Evolutionary conservation across 2,329 filamentous ascomycete genomes (phyloP), one percentile per base, ranked within the genome.

Genomic region (Ceratocystis smalleyi): DNA sequence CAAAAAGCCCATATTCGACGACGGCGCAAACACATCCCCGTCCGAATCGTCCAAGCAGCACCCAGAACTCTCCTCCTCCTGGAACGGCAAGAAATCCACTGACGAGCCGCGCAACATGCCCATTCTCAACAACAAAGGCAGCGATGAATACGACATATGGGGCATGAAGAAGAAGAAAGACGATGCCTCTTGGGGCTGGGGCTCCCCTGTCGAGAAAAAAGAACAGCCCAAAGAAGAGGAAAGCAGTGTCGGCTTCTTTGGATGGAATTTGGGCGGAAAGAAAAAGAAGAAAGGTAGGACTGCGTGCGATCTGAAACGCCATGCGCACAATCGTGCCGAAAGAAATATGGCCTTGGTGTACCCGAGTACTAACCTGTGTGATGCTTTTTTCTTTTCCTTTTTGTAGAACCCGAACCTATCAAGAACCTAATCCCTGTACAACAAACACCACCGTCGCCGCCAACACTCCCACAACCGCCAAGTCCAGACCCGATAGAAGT

Each of bases 1-100:
- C 27, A 65, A 62, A 32, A 65, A 61, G n/a, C 45, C 63, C 1
- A 17, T 61, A 27, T 57, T 61, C 17, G 63, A 61, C 22, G 45
- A 65, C 43, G 59, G 63, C 45, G 59, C 63, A 62, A 65, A 27
- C 17, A 57, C 64, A 17, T 65, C 64, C 5, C 64, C 64, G n/a
- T 62, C 64, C 15, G 64, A 62, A 22, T 62, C 59, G 5, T 62
- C 64, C n/a, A 65, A 43, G n/a, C 32, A 47, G 35, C 43, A 61
- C 4, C 64, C 59, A 1, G 64, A 65, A 15, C 32, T 65, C n/a
- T 62, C 64, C 7, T 65, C 64, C 30, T 65, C 64, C 12, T 65
- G 55, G 47, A 62, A 62, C 47, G 43, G 47, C 51, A 61, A 55
- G 22, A 17, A 32, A 24, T 59, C 64, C n/a, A 62, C 62, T 59